Evolutionary conservation across 208 protist species (phyloP).

Genomic region (Leishmania tarentolae): DNA sequence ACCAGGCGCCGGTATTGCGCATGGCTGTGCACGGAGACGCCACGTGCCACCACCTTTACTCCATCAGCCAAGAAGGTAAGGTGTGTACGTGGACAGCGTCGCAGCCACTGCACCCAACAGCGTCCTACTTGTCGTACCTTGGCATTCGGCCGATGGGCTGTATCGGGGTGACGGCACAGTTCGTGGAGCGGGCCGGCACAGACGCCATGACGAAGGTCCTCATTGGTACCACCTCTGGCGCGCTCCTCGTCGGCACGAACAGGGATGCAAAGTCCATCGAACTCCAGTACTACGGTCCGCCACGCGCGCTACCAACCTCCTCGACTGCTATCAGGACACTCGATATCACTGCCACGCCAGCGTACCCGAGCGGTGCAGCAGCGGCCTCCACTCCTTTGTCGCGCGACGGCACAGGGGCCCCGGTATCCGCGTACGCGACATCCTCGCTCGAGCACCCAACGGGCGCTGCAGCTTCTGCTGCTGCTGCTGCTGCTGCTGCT

Average conservation of each 20-base stretch:
- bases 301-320: slow-evolving; percentile 16
- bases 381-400: not conserved
- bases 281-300: slow-evolving; percentile 35
- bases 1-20: slow-evolving; percentile 54
- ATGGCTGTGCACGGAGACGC: slow-evolving; percentile 64
- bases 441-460: not conserved
- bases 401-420: not conserved
- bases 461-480: not conserved
- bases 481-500: not conserved
- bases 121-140: slow-evolving; percentile 45
- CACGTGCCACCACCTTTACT: slow-evolving; percentile 69
- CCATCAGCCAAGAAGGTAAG: slow-evolving; percentile 66
- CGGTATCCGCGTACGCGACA: not conserved
- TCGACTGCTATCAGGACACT: slow-evolving; percentile 28
- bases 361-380: not conserved
- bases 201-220: slow-evolving; percentile 73
- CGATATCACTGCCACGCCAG: slow-evolving; percentile 21
- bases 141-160: slow-evolving; percentile 50
- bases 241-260: slow-evolving; percentile 50
- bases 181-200: slow-evolving; percentile 44
- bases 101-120: slow-evolving; percentile 41
- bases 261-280: slow-evolving; percentile 59
- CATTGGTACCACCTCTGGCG: slow-evolving; percentile 61
- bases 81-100: slow-evolving; percentile 66
- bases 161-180: slow-evolving; percentile 46